Conservation (phyloP, 331 rosid species). For the Quercus tomentella region DNA sequence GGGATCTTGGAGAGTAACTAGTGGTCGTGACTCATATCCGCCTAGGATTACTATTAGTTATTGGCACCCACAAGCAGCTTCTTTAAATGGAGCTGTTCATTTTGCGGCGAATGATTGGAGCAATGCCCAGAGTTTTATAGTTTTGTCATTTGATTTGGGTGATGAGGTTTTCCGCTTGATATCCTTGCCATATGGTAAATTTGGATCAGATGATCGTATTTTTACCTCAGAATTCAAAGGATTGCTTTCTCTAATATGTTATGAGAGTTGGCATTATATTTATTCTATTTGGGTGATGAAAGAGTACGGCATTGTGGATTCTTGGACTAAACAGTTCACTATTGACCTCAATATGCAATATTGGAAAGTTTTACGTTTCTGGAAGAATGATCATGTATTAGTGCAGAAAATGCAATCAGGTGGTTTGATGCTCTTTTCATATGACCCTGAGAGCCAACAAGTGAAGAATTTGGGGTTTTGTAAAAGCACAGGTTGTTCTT, state of each 20-base stretch:
- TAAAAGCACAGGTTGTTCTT: too few relatives aligned
- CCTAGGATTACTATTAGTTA: rapidly evolving
- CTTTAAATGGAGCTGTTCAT: neutral
- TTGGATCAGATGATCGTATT: neutral
- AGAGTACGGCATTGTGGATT: too few relatives aligned
- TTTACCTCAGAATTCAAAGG: neutral
- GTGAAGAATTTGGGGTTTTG: too few relatives aligned
- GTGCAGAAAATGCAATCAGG: too few relatives aligned
- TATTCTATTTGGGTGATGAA: neutral
- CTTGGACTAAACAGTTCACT: too few relatives aligned
- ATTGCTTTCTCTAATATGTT: neutral
- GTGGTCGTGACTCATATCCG: neutral
- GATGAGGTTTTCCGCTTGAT: neutral
- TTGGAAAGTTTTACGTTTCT: too few relatives aligned
- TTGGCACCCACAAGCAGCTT: neutral
- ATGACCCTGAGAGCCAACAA: too few relatives aligned
- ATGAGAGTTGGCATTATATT: neutral
- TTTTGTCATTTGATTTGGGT: neutral
- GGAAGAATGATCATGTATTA: too few relatives aligned
- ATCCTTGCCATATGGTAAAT: neutral
- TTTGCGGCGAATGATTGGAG: neutral
- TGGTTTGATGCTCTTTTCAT: too few relatives aligned
- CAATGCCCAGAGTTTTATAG: neutral
- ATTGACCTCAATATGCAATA: too few relatives aligned
- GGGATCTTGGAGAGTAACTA: neutral